phyloP scores from a whole-genome alignment of 768 basidiomycete genomes.

The Termitomyces eurrhizus region DNA sequence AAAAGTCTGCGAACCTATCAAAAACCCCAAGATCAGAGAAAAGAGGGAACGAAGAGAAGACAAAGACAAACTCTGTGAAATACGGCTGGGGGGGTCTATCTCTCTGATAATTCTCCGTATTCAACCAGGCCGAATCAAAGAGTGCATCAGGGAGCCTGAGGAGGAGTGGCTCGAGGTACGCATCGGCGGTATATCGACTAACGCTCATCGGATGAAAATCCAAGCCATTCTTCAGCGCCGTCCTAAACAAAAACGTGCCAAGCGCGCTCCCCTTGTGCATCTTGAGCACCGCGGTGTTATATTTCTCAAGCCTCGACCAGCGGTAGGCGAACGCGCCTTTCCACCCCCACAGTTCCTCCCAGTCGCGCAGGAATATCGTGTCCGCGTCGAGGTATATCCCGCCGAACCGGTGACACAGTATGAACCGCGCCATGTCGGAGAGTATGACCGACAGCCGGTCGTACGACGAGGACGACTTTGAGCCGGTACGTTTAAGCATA shows the following conservation, averaged over 20 bases:
- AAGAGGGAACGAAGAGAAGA: too few species aligned
- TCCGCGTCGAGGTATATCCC: constrained; percentile 95
- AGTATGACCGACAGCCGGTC: constrained; percentile 90
- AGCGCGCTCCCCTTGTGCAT: constrained; percentile 88
- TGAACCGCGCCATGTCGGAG: constrained; percentile 96
- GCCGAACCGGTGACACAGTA: constrained; percentile 89
- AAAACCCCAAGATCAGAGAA: background rate
- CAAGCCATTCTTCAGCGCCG: constrained; percentile 84
- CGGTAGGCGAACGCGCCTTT: constrained; percentile 92
- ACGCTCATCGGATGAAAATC: constrained; percentile 97
- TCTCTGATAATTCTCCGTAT: constrained; percentile 83
- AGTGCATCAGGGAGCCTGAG: constrained; percentile 86
- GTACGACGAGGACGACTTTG: constrained; percentile 82
- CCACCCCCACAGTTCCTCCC: constrained; percentile 98
- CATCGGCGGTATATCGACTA: constrained; percentile 79
- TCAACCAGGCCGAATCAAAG: constrained; percentile 93
- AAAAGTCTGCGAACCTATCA: constrained; percentile 76
- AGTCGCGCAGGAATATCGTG: constrained; percentile 87
- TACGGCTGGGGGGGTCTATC: constrained; percentile 92
- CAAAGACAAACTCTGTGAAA: constrained; percentile 61
- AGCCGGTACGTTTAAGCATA: constrained; percentile 74
- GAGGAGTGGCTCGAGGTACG: constrained; percentile 70
- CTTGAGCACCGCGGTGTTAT: constrained; percentile 90
- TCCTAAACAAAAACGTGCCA: constrained; percentile 87
- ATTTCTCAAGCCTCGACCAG: constrained; percentile 89